These are phyloP conservation scores for Cocos nucifera DNA, from an alignment of 176 grass and related monocot genomes.

Conservation along the genomic window DNA sequence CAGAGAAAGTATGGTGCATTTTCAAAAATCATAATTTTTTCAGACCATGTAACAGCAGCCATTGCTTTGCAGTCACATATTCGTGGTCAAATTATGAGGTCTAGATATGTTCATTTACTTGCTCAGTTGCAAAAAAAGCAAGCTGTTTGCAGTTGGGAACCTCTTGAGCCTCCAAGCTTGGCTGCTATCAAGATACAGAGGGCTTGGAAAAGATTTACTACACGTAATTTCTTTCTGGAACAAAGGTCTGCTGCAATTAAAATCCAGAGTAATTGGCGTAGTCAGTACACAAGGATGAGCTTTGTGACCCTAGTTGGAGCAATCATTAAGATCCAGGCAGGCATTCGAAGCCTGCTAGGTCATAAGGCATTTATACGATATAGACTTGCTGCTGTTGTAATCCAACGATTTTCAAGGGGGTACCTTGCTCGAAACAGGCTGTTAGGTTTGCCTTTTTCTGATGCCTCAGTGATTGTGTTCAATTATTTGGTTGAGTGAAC, in stretches of 20 bases:
- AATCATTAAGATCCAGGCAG: constrained; percentile 31
- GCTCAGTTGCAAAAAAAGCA: constrained; percentile 6
- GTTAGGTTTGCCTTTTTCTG: constrained; percentile 35
- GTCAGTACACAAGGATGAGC: constrained; percentile 23
- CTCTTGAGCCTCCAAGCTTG: constrained; percentile 15
- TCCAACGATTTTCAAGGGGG: constrained; percentile 40
- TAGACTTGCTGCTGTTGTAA: constrained; percentile 20
- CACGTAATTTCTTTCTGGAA: constrained; percentile 2
- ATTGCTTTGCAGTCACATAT: constrained; percentile 7
- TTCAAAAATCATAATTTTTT: constrained; percentile 9
- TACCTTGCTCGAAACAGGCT: constrained; percentile 40
- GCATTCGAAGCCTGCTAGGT: constrained; percentile 24
- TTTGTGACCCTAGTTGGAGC: constrained; percentile 31
- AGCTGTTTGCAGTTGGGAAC: constrained; percentile 2
- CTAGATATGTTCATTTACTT: constrained; percentile 13
- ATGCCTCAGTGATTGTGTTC: neutral
- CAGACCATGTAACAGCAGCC: constrained; percentile 7
- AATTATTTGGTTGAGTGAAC: neutral
- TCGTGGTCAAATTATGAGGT: constrained; percentile 7
- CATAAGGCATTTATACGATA: constrained; percentile 9
- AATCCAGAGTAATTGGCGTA: constrained; percentile 51
- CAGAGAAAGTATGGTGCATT: constrained; percentile 2
- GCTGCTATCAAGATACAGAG: constrained; percentile 45
- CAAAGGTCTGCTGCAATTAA: constrained; percentile 32
- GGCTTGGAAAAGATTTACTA: constrained; percentile 37